Base-by-base conservation (phyloP, 345 rosid genomes). In the Eucalyptus sp. region DNA sequence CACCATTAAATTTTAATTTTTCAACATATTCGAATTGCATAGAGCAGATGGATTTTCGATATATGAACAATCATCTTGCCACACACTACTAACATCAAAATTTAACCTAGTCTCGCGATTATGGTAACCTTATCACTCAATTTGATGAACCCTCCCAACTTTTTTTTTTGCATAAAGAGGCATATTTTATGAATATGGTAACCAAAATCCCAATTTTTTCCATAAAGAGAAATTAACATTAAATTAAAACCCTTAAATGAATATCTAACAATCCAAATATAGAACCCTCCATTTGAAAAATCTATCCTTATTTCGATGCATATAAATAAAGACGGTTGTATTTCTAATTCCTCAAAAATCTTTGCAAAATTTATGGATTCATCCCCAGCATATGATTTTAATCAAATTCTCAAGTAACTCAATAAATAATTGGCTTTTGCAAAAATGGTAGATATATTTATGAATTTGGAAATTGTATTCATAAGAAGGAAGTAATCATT, bases 1-100 rank as follows among this genome's bases (percentile, higher is more conserved):
- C 14, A 0, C 46, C 24, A 4, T 33, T 71, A 71, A 10, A 71
- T 33, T 71, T 33, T 9, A 5, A 33, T 9, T 5, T 68, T 37
- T 71, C 11, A 33, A 18, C 44, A 17, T 71, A 71, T 71, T 71
- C 2, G 4, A 71, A 8, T 17, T 17, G 12, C 13, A 6, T 8
- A 33, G 3, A 71, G 5, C 0, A 10, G 2, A 11, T 6, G 7
- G 81, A 33, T 6, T 37, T 71, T 71, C 0, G 0, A 33, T 71
- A 68, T 68, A 33, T 33, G 81, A 71, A 17, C 1, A 71, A 10
- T 33, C 25, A 71, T 33, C 3, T 15, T 20, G 41, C 13, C 14
- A 17, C 0, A 20, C 25, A 41, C 48, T 7, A 4, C 15, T 10
- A 24, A 9, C 44, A 71, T 33, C 24, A 64, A 0, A 68, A 33